Conservation (phyloP, 2,329 filamentous ascomycete species). For the Stemphylium vesicarium region DNA sequence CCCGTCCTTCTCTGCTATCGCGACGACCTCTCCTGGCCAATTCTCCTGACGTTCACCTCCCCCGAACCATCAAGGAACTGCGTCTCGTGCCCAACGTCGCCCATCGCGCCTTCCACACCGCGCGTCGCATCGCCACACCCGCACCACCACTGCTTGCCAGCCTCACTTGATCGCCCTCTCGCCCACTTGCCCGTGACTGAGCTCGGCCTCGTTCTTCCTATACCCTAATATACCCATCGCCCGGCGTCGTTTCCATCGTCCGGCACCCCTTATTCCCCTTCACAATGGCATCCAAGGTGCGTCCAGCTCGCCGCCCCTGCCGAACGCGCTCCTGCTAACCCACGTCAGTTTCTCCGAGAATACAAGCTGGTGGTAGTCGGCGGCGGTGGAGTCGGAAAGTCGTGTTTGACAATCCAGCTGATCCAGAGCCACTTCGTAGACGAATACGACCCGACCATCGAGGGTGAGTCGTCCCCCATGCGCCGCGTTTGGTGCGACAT, state of each 20-base stretch:
- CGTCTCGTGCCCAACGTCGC: not conserved
- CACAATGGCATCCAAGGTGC: conserved; percentile 50
- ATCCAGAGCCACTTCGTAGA: conserved; percentile 92
- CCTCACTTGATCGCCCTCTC: conserved; percentile 8
- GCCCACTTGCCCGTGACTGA: conserved; percentile 6
- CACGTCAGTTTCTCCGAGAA: conserved; percentile 57
- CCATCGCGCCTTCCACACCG: conserved; percentile 16
- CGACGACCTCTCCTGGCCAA: conserved; percentile 14
- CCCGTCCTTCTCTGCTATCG: conserved; percentile 14
- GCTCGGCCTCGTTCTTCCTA: conserved; percentile 2
- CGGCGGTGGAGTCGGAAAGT: conserved; percentile 98
- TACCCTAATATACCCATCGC: conserved; percentile 11
- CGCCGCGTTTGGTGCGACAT: not conserved
- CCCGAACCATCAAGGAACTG: conserved; percentile 4
- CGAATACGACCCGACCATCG: conserved; percentile 98
- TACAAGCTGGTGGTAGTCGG: conserved; percentile 83
- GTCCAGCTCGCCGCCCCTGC: conserved; percentile 11
- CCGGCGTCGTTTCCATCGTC: not conserved
- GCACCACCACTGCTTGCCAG: not conserved
- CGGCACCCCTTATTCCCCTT: conserved; percentile 15
- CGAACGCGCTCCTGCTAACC: conserved; percentile 29
- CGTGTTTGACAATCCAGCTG: conserved; percentile 92
- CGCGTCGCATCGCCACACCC: conserved; percentile 21
- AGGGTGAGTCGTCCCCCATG: conserved; percentile 68
- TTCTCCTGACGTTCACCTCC: conserved; percentile 4